Evolutionary conservation across 306 rosid species (phyloP).

Genomic region (Astragalus membranaceus): DNA sequence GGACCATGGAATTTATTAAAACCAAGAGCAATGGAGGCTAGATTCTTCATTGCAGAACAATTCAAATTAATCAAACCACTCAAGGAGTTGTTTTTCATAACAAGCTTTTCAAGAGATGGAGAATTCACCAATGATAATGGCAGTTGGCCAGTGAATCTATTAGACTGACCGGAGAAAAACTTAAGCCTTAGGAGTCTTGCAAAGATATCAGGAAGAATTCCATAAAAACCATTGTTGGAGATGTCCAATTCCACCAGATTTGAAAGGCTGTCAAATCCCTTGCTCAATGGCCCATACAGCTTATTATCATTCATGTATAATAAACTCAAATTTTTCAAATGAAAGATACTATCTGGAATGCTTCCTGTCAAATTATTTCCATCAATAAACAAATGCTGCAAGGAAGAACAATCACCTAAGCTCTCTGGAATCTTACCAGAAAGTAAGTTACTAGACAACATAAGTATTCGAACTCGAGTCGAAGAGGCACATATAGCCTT

Average conservation of each 20-base stretch:
- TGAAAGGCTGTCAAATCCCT: slow-evolving; percentile 8
- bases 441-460: slow-evolving; percentile 14
- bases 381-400: slow-evolving; percentile 1
- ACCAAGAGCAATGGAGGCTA: slow-evolving; percentile 28
- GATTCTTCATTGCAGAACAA: slow-evolving; percentile 26
- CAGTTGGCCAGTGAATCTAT: slow-evolving; percentile 8
- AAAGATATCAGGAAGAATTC: slow-evolving; percentile 23
- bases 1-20: slow-evolving; percentile 27
- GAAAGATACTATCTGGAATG: slow-evolving; percentile 17
- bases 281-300: slow-evolving; percentile 13
- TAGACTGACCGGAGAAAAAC: slow-evolving; percentile 1
- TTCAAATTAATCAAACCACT: slow-evolving; percentile 21
- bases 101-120: slow-evolving; percentile 8
- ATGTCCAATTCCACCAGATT: slow-evolving; percentile 19
- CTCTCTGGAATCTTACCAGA: slow-evolving; percentile 15
- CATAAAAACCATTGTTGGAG: slow-evolving; percentile 12
- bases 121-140: slow-evolving; percentile 26
- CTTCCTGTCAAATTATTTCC: slow-evolving; percentile 21
- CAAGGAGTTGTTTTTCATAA: slow-evolving; percentile 12
- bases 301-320: slow-evolving; percentile 8
- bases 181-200: slow-evolving; percentile 14
- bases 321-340: slow-evolving; percentile 10
- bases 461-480: neutral
- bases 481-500: neutral
- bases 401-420: slow-evolving; percentile 13